Percentiles rank a stretch among this genome's conserved stretches.
phyloP scores from a whole-genome alignment of 176 grass and related monocot genomes.

The Aegilops longissima region DNA sequence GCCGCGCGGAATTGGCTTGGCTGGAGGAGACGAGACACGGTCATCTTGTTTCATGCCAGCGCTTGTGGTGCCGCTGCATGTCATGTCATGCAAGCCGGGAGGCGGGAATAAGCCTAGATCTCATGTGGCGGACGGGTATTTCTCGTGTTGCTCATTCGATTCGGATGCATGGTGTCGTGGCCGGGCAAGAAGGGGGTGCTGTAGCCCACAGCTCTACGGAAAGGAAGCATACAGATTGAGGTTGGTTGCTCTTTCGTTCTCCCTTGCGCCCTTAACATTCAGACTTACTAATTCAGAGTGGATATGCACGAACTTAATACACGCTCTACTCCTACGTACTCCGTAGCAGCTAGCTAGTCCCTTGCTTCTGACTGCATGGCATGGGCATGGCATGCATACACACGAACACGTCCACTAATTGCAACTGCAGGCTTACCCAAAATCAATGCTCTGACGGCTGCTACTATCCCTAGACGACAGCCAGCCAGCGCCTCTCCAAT shows the following conservation, averaged over 20 bases:
- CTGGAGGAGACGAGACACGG: neutral
- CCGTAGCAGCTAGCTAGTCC: neutral
- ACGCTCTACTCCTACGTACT: neutral
- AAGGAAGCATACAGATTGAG: neutral
- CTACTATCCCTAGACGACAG: neutral
- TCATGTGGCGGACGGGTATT: neutral
- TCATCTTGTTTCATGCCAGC: neutral
- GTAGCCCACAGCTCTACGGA: neutral
- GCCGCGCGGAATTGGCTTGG: neutral
- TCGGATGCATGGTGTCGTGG: neutral
- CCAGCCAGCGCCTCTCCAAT: neutral
- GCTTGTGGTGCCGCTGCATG: neutral
- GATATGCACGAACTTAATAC: neutral
- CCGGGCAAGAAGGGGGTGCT: neutral
- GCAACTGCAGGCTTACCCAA: neutral
- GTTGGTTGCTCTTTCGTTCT: no score
- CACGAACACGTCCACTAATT: conserved; percentile 8
- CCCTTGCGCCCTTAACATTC: no score
- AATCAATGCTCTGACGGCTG: neutral
- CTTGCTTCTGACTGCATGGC: neutral
- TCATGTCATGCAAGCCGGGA: neutral
- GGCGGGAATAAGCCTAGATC: neutral
- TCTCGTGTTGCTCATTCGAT: neutral
- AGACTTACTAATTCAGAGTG: no score
- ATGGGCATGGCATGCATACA: neutral